phyloP scores from a whole-genome alignment of 805 yeast species.

The Teunomyces panamensis region DNA sequence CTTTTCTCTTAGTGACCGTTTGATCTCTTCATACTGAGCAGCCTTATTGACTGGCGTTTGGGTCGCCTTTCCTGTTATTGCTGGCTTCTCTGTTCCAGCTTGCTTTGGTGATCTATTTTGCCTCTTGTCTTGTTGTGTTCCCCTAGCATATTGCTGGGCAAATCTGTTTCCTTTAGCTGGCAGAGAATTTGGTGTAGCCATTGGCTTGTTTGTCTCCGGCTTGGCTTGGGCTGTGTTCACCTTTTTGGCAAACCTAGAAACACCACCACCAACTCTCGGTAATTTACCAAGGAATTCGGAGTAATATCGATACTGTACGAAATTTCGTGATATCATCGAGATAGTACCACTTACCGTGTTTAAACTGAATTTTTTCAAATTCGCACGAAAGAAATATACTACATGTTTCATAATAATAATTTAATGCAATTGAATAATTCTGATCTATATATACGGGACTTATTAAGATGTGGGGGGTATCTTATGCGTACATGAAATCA shows the following conservation, averaged over 20 bases:
- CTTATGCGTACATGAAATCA: constrained; percentile 25
- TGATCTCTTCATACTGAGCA: constrained; percentile 14
- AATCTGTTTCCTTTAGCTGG: constrained; percentile 28
- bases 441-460: neutral
- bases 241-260: constrained; percentile 14
- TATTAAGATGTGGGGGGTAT: neutral
- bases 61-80: neutral
- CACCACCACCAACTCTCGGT: constrained; percentile 24
- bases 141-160: constrained; percentile 24
- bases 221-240: neutral
- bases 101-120: neutral
- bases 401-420: neutral
- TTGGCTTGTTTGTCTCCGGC: neutral
- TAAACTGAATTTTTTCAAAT: neutral
- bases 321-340: neutral
- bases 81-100: neutral
- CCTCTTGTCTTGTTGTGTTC: neutral
- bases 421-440: constrained; percentile 4
- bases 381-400: neutral
- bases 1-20: constrained; percentile 16
- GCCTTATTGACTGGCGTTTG: constrained; percentile 6
- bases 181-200: neutral
- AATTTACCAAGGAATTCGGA: constrained; percentile 22
- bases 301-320: constrained; percentile 7
- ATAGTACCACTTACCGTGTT: neutral